Conservation (phyloP, 1,284 basidiomycete species). For the Xanthoconium separans region DNA sequence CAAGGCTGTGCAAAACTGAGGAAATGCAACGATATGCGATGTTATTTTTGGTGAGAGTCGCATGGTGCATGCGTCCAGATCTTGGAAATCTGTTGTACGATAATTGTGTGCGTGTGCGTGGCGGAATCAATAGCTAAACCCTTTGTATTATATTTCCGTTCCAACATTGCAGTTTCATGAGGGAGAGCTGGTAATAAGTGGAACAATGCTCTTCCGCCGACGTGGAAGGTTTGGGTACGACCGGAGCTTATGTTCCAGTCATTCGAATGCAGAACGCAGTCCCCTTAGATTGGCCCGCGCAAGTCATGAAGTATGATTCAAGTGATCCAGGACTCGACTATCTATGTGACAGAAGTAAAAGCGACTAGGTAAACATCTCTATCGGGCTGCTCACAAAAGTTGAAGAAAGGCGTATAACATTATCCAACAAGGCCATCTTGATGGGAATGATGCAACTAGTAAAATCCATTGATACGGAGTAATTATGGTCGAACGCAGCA, state of each 20-base stretch:
- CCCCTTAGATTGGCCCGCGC: neutral
- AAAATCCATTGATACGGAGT: conserved; percentile 4
- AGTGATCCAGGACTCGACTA: neutral
- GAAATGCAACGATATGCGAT: neutral
- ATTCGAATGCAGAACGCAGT: neutral
- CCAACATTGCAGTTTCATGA: no score
- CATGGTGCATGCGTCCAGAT: neutral
- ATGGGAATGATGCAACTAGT: conserved; percentile 41
- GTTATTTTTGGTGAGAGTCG: neutral
- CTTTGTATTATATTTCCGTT: no score
- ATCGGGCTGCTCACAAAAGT: neutral
- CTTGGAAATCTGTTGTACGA: no score
- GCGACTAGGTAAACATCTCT: neutral
- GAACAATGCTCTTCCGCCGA: no score
- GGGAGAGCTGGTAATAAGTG: no score
- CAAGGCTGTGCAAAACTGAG: neutral
- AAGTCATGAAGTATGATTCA: neutral
- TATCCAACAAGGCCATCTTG: conserved; percentile 20
- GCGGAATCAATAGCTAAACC: no score
- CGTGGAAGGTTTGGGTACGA: no score
- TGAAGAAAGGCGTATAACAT: neutral
- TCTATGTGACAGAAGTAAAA: neutral
- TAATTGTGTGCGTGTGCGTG: no score
- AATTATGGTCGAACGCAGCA: neutral
- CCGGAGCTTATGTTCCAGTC: no score